Base-by-base conservation (phyloP, 2,329 filamentous ascomycete genomes). In the Aspergillus fumigatiaffinis region DNA sequence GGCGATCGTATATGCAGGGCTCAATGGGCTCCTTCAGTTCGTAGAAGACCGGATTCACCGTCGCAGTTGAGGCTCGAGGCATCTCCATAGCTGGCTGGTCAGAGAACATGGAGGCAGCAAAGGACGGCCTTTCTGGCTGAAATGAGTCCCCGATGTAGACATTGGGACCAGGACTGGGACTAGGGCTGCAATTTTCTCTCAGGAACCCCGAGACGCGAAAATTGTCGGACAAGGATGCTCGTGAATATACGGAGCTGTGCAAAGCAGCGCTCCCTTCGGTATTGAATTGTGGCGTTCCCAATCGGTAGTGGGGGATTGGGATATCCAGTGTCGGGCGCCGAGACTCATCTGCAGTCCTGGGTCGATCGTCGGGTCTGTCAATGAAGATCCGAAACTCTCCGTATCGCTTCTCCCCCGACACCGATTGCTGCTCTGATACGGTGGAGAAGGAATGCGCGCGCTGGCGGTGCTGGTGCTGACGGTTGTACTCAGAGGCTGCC, bases 251-350 rank as follows among this genome's bases (percentile, higher is more conserved):
- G n/a, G 92, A 95, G 63, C 87, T 89, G 60, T 90, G 87, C 61
- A 97, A 80, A 60, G 91, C 83, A 2, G 90, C 86, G 2, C 88
- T 92, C 10, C 91, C 91, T 64, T 84, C 83, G 53, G 84, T 77
- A 61, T 88, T 93, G 73, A 96, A 96, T 57, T 86, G 85, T 20
- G 91, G 91, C 1, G 88, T 89, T 12, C 92, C 92, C 56, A 97
- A 79, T 63, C 87, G 87, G 80, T 92, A 95, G 56, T 90, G 88
- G 38, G 92, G 92, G 52, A 96, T 96, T 23, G 86, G 81, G 47
- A 93, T 83, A 64, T 92, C 84, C 52, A 95, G 79, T 38, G 86
- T 76, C 12, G 84, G 86, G 42, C 79, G 71, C n/a, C 75, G 73
- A 62, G 63, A 68, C 64, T 84, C 84, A 68, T 88, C 85, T 60